These are phyloP conservation scores for Liriodendron chinense DNA, from an alignment of 164 flowering plant species.

Conservation along the genomic window DNA sequence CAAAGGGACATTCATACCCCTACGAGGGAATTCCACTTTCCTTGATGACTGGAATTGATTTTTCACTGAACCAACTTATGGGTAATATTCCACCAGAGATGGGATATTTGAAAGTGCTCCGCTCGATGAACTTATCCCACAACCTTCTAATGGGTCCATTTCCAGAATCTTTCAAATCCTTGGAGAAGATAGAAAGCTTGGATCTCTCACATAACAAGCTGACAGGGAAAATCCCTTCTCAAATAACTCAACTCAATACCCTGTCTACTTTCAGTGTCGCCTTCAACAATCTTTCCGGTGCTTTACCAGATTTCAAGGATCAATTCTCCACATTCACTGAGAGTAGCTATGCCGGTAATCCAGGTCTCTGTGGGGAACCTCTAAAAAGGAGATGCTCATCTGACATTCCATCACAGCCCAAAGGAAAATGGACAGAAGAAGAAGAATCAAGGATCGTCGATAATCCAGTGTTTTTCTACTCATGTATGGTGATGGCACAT, in stretches of 20 bases:
- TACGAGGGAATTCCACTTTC: not conserved
- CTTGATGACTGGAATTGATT: conserved; percentile 1
- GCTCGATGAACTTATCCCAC: conserved; percentile 6
- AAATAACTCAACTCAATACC: not conserved
- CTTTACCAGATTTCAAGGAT: not conserved
- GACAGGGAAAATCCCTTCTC: not conserved
- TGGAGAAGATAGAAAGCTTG: conserved; percentile 2
- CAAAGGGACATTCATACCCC: not conserved
- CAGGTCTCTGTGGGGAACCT: not conserved
- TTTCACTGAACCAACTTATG: conserved; percentile 1
- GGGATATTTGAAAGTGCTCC: not conserved
- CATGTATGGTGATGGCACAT: not conserved
- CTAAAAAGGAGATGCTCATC: not conserved
- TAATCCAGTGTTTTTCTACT: conserved; percentile 1
- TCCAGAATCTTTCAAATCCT: not conserved
- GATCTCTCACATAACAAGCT: conserved; percentile 4
- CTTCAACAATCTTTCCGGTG: conserved; percentile 3
- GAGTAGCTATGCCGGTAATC: not conserved
- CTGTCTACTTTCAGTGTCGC: not conserved
- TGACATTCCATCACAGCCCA: not conserved
- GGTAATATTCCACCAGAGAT: conserved; percentile 3
- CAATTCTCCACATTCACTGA: conserved; percentile 2
- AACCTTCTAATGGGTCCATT: conserved; percentile 1
- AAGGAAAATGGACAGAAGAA: not conserved
- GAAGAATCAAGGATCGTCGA: not conserved